Evolutionary conservation across 257 asterid species (phyloP).

Genomic region (Phtheirospermum japonicum): DNA sequence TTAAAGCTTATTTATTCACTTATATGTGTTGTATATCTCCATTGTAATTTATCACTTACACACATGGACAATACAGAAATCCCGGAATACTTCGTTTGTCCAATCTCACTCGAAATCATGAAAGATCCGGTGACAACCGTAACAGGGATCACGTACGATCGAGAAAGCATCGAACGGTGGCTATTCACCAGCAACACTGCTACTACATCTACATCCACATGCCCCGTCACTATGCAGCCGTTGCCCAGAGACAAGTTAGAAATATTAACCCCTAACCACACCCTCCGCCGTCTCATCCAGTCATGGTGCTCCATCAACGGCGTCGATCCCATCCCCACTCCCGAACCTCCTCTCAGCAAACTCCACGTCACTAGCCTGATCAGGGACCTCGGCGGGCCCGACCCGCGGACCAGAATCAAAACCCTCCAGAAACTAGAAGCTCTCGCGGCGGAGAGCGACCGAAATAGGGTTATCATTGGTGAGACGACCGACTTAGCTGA

Average conservation of each 20-base stretch:
- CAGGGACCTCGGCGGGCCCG: conserved; percentile 26
- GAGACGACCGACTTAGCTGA: conserved; percentile 35
- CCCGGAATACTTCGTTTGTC: conserved; percentile 68
- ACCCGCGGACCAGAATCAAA: conserved; percentile 14
- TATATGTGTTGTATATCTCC: not conserved
- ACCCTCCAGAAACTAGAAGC: conserved; percentile 39
- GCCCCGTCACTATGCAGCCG: conserved; percentile 45
- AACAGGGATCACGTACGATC: conserved; percentile 80
- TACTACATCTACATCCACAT: not conserved
- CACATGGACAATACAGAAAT: conserved; percentile 7
- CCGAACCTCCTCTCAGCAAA: conserved; percentile 32
- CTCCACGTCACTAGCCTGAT: conserved; percentile 31
- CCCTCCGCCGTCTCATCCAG: conserved; percentile 50
- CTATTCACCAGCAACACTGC: not conserved
- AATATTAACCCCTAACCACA: conserved; percentile 56
- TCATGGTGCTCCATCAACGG: conserved; percentile 46
- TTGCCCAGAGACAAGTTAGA: conserved; percentile 16
- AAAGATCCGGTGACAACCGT: conserved; percentile 79
- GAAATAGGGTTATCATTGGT: conserved; percentile 33
- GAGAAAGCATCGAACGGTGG: conserved; percentile 81
- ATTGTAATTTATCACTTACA: too few relatives aligned
- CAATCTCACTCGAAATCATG: conserved; percentile 74
- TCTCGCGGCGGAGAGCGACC: conserved; percentile 38
- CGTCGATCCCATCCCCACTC: conserved; percentile 35
- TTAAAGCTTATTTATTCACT: too few relatives aligned